Evolutionary conservation across 768 basidiomycete species (phyloP).

Genomic region (Leucosporidium creatinivorum): DNA sequence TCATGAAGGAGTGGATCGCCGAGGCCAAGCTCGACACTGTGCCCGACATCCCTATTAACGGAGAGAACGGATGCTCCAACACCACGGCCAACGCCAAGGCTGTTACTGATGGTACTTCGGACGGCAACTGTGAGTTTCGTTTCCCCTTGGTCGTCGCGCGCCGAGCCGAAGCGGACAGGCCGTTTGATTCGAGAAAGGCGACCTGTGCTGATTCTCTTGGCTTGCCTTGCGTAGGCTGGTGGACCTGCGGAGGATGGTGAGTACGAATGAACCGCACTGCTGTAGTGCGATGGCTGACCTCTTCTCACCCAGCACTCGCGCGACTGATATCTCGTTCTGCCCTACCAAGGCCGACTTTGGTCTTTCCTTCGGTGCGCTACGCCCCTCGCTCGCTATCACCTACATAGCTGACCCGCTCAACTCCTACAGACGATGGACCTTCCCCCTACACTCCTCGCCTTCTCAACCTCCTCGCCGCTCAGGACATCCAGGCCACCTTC

Average conservation of each 20-base stretch:
- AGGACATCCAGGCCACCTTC: constrained; percentile 70
- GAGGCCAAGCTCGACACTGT: constrained; percentile 60
- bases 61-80: constrained; percentile 60
- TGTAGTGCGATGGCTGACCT: constrained; percentile 61
- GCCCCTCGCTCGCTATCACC: background rate
- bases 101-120: constrained; percentile 51
- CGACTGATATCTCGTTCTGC: constrained; percentile 67
- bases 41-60: constrained; percentile 58
- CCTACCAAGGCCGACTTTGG: constrained; percentile 58
- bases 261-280: too few relatives aligned
- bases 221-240: constrained; percentile 50
- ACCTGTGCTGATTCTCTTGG: background rate
- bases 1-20: constrained; percentile 68
- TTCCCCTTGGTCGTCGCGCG: background rate
- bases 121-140: constrained; percentile 49
- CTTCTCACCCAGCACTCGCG: constrained; percentile 64
- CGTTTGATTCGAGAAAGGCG: background rate
- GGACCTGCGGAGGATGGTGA: constrained; percentile 75
- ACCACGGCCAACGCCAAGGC: constrained; percentile 46
- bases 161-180: background rate
- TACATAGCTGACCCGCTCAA: background rate
- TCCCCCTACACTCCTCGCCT: constrained; percentile 67
- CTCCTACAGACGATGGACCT: constrained; percentile 70
- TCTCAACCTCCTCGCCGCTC: constrained; percentile 58
- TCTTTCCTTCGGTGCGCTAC: constrained; percentile 42